Evolutionary conservation across 2,329 filamentous ascomycete species (phyloP), one percentile per base, ranked within the genome.

Genomic region (Aspergillus pseudoglaucus): DNA sequence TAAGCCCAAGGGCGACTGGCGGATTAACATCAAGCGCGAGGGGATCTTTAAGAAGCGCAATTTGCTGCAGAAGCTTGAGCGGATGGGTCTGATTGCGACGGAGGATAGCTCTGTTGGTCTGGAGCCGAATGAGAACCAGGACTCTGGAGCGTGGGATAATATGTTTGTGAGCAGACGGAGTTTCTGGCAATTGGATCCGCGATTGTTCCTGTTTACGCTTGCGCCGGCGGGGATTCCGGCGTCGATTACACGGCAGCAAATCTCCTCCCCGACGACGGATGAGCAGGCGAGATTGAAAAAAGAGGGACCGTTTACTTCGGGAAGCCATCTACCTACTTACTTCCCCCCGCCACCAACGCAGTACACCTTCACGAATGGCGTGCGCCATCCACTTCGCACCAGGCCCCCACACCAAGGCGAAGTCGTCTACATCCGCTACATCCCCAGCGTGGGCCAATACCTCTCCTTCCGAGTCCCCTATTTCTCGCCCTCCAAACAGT

Each of bases 141-240:
- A 77, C 32, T 75, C 79, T 8, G 79, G 83, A 38, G 82, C 79
- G 45, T 95, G 88, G 87, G 76, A 76, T 23, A 74, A 80, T 44
- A 90, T 95, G 85, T 96, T 93, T 64, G 85, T 90, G 38, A 87
- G 84, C 48, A 80, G 83, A 37, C 78, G 81, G 51, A 83, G 83
- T 59, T 98, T 96, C 69, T 98, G 93, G 93, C 93, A 97, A 71
- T 78, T 93, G 3, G 89, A 94, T 38, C 82, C 87, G 0, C 81
- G 88, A 5, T 78, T 95, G 44, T 97, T 95, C 63, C 81, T 97
- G 42, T 95, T 95, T 71, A 89, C 87, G 0, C 76, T 91, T 23
- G 81, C 85, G 42, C 88, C 87, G 0, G 73, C 74, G 39, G 58
- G 59, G 23, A 66, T 72, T 38, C 75, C 77, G 3, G 74, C 75